phyloP scores from a whole-genome alignment of 2,329 filamentous ascomycete species.

The Aureobasidium subglaciale region DNA sequence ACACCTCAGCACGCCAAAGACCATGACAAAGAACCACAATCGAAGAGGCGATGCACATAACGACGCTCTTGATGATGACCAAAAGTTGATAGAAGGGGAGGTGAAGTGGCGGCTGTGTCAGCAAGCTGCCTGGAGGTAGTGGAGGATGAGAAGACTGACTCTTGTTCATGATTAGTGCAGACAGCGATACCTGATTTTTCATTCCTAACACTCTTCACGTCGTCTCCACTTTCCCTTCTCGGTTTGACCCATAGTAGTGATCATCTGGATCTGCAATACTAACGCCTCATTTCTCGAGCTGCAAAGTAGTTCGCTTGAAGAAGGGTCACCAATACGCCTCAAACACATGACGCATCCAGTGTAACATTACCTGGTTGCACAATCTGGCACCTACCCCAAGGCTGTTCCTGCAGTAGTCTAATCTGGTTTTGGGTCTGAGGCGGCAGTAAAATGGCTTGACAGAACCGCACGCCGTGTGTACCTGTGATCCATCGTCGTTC shows the following conservation, averaged over 20 bases:
- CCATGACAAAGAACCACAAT: too few species aligned
- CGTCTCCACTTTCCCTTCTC: background rate
- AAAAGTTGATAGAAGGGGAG: conserved; percentile 9
- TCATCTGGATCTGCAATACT: background rate
- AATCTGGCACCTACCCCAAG: background rate
- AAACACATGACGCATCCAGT: background rate
- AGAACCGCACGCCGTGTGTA: conserved; percentile 7
- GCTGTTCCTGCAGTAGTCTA: conserved; percentile 14
- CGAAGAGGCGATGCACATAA: background rate
- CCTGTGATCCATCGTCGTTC: conserved; percentile 4
- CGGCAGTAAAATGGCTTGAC: background rate
- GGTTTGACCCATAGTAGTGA: background rate
- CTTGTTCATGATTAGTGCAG: conserved; percentile 11
- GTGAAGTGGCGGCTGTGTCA: conserved; percentile 1
- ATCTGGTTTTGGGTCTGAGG: background rate
- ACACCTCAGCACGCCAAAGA: background rate
- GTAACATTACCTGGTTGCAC: conserved; percentile 3
- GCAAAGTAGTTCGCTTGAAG: background rate
- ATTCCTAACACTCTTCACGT: background rate
- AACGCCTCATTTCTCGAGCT: background rate
- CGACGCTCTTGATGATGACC: conserved; percentile 1
- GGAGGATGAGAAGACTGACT: conserved; percentile 13
- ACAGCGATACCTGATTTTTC: conserved; percentile 11
- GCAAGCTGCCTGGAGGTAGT: conserved; percentile 4
- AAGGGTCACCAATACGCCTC: background rate